Evolutionary conservation across 352 stramenopile genomes (phyloP).

Genomic region (Pythium phragmiticola): DNA sequence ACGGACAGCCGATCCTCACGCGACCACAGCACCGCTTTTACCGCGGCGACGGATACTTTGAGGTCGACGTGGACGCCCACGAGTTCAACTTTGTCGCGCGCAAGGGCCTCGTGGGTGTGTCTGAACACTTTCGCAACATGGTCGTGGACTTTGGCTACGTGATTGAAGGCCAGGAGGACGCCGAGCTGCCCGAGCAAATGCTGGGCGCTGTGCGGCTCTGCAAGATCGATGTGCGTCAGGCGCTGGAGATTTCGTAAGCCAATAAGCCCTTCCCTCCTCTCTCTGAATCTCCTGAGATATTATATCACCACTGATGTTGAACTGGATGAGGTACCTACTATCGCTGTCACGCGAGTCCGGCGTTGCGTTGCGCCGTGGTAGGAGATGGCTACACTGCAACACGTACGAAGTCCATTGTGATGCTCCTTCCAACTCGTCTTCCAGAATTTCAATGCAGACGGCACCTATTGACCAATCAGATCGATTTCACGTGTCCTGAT

Average conservation of each 20-base stretch:
- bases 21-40: slow-evolving; percentile 80
- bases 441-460: too few species aligned
- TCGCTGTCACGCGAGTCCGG: too few species aligned
- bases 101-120: slow-evolving; percentile 69
- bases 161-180: slow-evolving; percentile 74
- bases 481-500: too few species aligned
- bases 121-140: slow-evolving; percentile 79
- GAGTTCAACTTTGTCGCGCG: slow-evolving; percentile 84
- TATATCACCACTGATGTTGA: too few species aligned
- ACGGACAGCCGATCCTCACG: slow-evolving; percentile 79
- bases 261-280: too few species aligned
- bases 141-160: slow-evolving; percentile 84
- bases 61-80: slow-evolving; percentile 81
- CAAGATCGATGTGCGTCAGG: slow-evolving; percentile 67
- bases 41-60: slow-evolving; percentile 68
- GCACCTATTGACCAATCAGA: too few species aligned
- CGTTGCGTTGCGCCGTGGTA: too few species aligned
- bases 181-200: slow-evolving; percentile 76
- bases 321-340: too few species aligned
- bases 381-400: slow-evolving; percentile 13
- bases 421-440: too few species aligned
- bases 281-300: too few species aligned
- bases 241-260: slow-evolving; percentile 36
- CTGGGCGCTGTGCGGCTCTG: slow-evolving; percentile 71
- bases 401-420: neutral